These are phyloP conservation scores for Clarireedia paspali DNA, from an alignment of 2,329 filamentous ascomycete genomes.

Conservation along the genomic window DNA sequence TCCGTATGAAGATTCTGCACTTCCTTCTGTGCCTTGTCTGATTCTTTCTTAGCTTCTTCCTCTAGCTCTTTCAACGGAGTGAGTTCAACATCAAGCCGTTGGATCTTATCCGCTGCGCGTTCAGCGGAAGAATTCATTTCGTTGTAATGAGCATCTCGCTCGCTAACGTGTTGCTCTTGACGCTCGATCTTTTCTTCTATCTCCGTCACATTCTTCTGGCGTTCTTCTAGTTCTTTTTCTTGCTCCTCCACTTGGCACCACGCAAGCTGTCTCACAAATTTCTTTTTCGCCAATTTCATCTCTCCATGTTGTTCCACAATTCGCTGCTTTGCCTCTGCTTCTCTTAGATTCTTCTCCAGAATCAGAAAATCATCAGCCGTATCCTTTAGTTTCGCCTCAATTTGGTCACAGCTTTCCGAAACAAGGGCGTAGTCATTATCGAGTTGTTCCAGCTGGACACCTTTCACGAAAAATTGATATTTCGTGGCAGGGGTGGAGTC, in stretches of 20 bases:
- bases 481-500: slow-evolving; percentile 75
- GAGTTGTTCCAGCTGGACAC: slow-evolving; percentile 86
- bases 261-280: slow-evolving; percentile 60
- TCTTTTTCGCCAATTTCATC: slow-evolving; percentile 52
- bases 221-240: slow-evolving; percentile 46
- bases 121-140: slow-evolving; percentile 30
- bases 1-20: slow-evolving; percentile 49
- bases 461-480: slow-evolving; percentile 93
- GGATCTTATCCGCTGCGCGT: slow-evolving; percentile 22
- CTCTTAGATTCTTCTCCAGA: slow-evolving; percentile 50
- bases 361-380: slow-evolving; percentile 55
- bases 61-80: slow-evolving; percentile 39
- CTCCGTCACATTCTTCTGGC: slow-evolving; percentile 30
- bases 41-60: slow-evolving; percentile 42
- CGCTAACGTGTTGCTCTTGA: slow-evolving; percentile 39
- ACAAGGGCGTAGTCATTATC: slow-evolving; percentile 87
- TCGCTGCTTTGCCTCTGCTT: slow-evolving; percentile 57
- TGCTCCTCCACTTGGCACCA: slow-evolving; percentile 81
- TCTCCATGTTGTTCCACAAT: slow-evolving; percentile 58
- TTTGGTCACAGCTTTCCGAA: slow-evolving; percentile 68
- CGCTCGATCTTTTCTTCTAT: slow-evolving; percentile 32
- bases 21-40: slow-evolving; percentile 45
- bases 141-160: slow-evolving; percentile 35
- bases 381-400: slow-evolving; percentile 53
- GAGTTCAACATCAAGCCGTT: slow-evolving; percentile 25